Evolutionary conservation across 164 flowering plant species (phyloP), one percentile per base, ranked within the genome.

Genomic region (Warburgia ugandensis): DNA sequence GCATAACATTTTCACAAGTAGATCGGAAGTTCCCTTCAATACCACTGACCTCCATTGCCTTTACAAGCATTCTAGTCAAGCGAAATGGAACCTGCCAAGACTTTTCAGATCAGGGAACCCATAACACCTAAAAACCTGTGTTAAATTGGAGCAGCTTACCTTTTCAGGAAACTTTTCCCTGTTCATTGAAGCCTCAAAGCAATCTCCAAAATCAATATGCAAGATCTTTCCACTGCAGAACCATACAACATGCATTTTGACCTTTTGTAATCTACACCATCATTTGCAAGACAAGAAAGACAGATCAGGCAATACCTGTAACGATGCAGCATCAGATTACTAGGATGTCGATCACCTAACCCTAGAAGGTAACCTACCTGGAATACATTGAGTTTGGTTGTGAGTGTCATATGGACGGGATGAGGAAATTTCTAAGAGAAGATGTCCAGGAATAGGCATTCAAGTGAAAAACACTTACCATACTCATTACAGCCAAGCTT

Each of bases 11-110:
- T 72, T 89, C 99, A 48, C 99, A 94, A 35, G 99, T 94, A 33
- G 96, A 83, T 29, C 94, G 81, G 66, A 94, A 94, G 68, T 84
- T 94, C 0, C 99, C 99, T 65, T 94, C 99, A 30, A 94, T 75
- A 29, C 99, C 97, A 74, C 99, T 94, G 44, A 86, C 97, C 62
- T 94, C 99, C 99, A 94, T 94, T 16, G 99, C 99, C 69, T 89
- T 94, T 63, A 79, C 86, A 67, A 94, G 99, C 99, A 94, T 94
- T 78, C 99, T 86, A 29, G 99, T 94, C 70, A 94, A 67, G 44
- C 99, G 99, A 60, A 94, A 94, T 6, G 99, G 99, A 55, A 94
- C 99, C 99, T 94, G 51, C 25, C 48, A 66, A n/a, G 44, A 50
- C 28, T 47, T 43, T 3, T 17, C 36, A 35, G 21, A 48, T 28